These are phyloP conservation scores for Exophiala sp. DNA, from an alignment of 2,329 filamentous ascomycete genomes.

Conservation along the genomic window DNA sequence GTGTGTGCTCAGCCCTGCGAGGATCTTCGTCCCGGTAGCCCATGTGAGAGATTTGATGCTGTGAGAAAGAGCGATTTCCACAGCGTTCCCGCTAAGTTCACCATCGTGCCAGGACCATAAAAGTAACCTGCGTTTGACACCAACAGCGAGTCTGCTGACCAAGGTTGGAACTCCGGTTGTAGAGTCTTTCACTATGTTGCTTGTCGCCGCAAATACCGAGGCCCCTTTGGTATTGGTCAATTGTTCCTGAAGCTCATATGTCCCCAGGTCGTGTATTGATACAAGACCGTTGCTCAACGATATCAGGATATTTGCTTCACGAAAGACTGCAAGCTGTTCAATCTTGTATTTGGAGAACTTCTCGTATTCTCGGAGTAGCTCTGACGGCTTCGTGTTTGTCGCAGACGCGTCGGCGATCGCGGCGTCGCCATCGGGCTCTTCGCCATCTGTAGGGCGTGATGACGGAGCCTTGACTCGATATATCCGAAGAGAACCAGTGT, in stretches of 20 bases:
- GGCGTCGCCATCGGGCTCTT: conserved; percentile 29
- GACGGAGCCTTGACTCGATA: conserved; percentile 77
- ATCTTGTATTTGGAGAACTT: conserved; percentile 88
- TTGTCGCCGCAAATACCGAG: conserved; percentile 85
- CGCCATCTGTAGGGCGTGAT: conserved; percentile 31
- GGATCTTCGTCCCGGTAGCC: conserved; percentile 79
- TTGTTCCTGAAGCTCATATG: conserved; percentile 76
- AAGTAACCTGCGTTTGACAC: conserved; percentile 83
- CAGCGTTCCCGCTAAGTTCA: conserved; percentile 70
- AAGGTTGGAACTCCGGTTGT: conserved; percentile 87
- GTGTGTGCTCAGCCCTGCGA: conserved; percentile 86
- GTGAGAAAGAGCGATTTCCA: conserved; percentile 75
- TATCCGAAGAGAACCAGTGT: conserved; percentile 80
- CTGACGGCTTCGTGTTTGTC: conserved; percentile 55
- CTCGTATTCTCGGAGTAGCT: conserved; percentile 85
- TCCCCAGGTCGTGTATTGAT: conserved; percentile 83
- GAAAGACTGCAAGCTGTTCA: conserved; percentile 92
- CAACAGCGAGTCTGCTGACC: conserved; percentile 85
- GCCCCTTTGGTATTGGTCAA: conserved; percentile 83
- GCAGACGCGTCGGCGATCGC: conserved; percentile 20
- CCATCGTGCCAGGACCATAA: conserved; percentile 97
- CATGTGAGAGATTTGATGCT: conserved; percentile 86
- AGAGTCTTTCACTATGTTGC: conserved; percentile 88
- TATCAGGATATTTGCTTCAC: conserved; percentile 86
- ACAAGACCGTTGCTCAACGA: conserved; percentile 88